phyloP scores from a whole-genome alignment of 179 eudicot species.

The Nepenthes alata region DNA sequence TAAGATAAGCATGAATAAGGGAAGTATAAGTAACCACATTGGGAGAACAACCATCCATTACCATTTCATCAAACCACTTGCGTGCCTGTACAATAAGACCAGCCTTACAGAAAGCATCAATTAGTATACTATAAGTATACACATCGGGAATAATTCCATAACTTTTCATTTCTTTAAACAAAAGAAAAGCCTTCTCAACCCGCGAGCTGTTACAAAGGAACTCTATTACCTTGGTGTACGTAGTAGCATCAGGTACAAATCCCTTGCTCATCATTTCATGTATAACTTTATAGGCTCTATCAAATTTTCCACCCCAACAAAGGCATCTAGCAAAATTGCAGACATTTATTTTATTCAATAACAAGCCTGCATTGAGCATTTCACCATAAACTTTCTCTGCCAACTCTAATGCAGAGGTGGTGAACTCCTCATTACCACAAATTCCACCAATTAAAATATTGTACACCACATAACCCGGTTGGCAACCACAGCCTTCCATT shows the following conservation, averaged over 20 bases:
- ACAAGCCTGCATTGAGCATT: slow-evolving; percentile 57
- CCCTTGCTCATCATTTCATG: slow-evolving; percentile 74
- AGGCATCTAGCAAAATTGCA: slow-evolving; percentile 60
- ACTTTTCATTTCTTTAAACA: slow-evolving; percentile 75
- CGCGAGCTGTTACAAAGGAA: slow-evolving; percentile 59
- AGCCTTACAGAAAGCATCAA: slow-evolving; percentile 82
- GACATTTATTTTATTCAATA: slow-evolving; percentile 65
- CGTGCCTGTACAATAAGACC: slow-evolving; percentile 82
- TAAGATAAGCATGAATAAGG: slow-evolving; percentile 76
- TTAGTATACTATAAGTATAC: slow-evolving; percentile 75
- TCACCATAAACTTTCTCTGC: slow-evolving; percentile 65
- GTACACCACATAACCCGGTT: slow-evolving; percentile 72
- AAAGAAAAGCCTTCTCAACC: slow-evolving; percentile 57
- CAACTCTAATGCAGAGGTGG: slow-evolving; percentile 41
- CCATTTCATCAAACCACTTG: slow-evolving; percentile 73
- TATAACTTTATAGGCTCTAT: slow-evolving; percentile 56
- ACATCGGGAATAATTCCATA: slow-evolving; percentile 66
- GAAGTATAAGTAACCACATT: slow-evolving; percentile 89
- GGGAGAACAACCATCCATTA: slow-evolving; percentile 52
- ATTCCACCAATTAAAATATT: slow-evolving; percentile 84
- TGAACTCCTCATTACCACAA: slow-evolving; percentile 54
- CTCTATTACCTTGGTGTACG: slow-evolving; percentile 72
- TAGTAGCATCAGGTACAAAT: slow-evolving; percentile 65
- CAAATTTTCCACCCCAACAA: slow-evolving; percentile 69
- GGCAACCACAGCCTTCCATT: slow-evolving; percentile 49